Evolutionary conservation across 2,329 filamentous ascomycete species (phyloP), one percentile per base, ranked within the genome.

Genomic region (Endocalyx cinctus): DNA sequence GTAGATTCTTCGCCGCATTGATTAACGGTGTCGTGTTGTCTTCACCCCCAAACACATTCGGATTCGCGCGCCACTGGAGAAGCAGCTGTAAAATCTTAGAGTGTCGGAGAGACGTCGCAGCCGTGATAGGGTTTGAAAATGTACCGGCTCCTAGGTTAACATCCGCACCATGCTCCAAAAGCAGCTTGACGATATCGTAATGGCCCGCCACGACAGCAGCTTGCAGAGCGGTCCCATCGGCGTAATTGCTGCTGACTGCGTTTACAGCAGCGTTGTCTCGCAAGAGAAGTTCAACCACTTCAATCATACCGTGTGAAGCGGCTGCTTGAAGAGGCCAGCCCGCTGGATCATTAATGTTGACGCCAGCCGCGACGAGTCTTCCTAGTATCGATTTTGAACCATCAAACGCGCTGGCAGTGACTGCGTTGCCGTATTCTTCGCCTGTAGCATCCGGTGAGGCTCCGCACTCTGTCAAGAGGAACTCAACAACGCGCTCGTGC

Each of bases 281-380:
- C 2, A 66, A 31, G 6, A 66, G 54, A 15, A 58, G 44, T 10
- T 52, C 34, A 0, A 64, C 58, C 14, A 64, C 47, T 0, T 60
- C 52, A 8, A 47, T 46, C 25, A 64, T 57, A 1, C 60, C 59
- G 17, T 58, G 47, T 1, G 46, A 38, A 1, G 62, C 58, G 2
- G 62, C 63, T 2, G 55, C 51, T 33, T 66, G 62, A 0, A 66
- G 37, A 5, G 63, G 54, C 50, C 55, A 64, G 6, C 61, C 60
- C 3, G 58, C 46, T 2, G 47, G 39, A 0, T 54, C 52, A 29
- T 66, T 60, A 6, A 57, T 39, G 28, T 60, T 38, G 0, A 61
- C 61, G 3, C 55, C 53, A 4, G 50, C 48, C 3, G 58, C 46
- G 3, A 64, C 37, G 5, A 64, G 53, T 36, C 58, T 39, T 10